Conservation (phyloP, 805 yeast genomes). For the Nakazawaea ambrosiae region DNA sequence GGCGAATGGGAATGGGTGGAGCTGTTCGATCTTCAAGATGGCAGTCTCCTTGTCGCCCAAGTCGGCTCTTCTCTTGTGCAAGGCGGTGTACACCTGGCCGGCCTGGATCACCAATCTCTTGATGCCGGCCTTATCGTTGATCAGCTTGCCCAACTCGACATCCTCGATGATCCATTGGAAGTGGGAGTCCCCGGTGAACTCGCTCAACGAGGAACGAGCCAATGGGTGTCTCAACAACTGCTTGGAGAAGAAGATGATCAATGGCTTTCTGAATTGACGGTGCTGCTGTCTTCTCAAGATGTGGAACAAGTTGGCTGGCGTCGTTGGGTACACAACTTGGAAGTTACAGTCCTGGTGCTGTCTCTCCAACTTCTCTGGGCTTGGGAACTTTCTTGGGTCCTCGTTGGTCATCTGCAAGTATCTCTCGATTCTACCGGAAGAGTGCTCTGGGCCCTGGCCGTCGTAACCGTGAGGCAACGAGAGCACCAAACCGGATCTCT, state of each 20-base stretch:
- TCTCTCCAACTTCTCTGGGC: slow-evolving; percentile 80
- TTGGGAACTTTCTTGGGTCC: slow-evolving; percentile 92
- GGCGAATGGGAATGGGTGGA: slow-evolving; percentile 98
- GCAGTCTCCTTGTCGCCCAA: slow-evolving; percentile 80
- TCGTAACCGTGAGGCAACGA: slow-evolving; percentile 99
- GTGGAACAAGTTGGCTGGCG: slow-evolving; percentile 96
- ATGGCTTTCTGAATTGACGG: slow-evolving; percentile 95
- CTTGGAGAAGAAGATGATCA: slow-evolving; percentile 84
- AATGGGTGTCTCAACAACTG: slow-evolving; percentile 94
- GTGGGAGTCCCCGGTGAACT: slow-evolving; percentile 85
- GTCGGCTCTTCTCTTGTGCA: slow-evolving; percentile 81
- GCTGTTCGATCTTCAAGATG: slow-evolving; percentile 82
- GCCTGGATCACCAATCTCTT: slow-evolving; percentile 78
- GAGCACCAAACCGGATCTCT: slow-evolving; percentile 92
- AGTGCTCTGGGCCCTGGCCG: slow-evolving; percentile 99
- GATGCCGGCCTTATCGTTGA: slow-evolving; percentile 73
- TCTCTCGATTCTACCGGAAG: slow-evolving; percentile 96
- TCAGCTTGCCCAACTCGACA: slow-evolving; percentile 71
- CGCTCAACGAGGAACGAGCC: slow-evolving; percentile 78
- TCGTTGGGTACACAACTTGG: slow-evolving; percentile 97
- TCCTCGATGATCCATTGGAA: slow-evolving; percentile 98
- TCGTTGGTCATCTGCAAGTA: slow-evolving; percentile 93
- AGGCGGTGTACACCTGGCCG: slow-evolving; percentile 94
- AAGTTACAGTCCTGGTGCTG: slow-evolving; percentile 98
- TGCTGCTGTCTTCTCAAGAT: slow-evolving; percentile 98